These are phyloP conservation scores for Leptomonas pyrrhocoris DNA, from an alignment of 208 protist species.

Conservation along the genomic window DNA sequence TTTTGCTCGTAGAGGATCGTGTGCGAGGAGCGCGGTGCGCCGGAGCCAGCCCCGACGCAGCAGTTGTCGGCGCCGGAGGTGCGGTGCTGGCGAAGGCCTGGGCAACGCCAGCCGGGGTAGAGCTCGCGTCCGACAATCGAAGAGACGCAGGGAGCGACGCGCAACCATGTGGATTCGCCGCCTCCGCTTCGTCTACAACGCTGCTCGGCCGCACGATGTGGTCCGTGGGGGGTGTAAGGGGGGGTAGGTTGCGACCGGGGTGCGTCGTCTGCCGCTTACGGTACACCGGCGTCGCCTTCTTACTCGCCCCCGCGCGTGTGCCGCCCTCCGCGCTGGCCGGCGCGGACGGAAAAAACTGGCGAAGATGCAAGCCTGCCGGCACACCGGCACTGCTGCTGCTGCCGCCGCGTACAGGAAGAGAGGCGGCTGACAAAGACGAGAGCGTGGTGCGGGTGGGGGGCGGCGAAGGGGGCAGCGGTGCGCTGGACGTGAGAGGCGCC, in stretches of 20 bases:
- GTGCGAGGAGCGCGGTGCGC: slow-evolving; percentile 1
- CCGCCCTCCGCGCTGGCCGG: slow-evolving; percentile 28
- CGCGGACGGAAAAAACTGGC: slow-evolving; percentile 40
- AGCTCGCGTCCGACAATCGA: neutral
- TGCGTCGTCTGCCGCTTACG: slow-evolving; percentile 30
- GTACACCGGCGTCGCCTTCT: slow-evolving; percentile 6
- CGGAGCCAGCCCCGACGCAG: neutral
- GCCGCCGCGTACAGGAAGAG: neutral
- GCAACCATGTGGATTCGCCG: neutral
- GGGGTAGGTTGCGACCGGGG: slow-evolving; percentile 26
- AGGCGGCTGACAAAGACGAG: slow-evolving; percentile 7
- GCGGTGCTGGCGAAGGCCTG: neutral
- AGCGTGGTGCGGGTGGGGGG: neutral
- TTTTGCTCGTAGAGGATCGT: neutral
- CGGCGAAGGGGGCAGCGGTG: neutral
- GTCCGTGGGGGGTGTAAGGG: slow-evolving; percentile 19
- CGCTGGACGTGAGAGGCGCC: slow-evolving; percentile 10
- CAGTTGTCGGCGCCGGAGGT: neutral
- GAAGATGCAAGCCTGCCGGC: neutral
- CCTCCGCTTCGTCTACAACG: neutral
- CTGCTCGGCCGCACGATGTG: slow-evolving; percentile 20
- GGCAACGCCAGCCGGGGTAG: neutral
- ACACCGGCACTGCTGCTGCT: neutral
- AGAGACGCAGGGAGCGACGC: neutral
- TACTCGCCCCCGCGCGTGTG: neutral